Conservation (phyloP, 306 rosid genomes). For the Hylodesmum podocarpum region DNA sequence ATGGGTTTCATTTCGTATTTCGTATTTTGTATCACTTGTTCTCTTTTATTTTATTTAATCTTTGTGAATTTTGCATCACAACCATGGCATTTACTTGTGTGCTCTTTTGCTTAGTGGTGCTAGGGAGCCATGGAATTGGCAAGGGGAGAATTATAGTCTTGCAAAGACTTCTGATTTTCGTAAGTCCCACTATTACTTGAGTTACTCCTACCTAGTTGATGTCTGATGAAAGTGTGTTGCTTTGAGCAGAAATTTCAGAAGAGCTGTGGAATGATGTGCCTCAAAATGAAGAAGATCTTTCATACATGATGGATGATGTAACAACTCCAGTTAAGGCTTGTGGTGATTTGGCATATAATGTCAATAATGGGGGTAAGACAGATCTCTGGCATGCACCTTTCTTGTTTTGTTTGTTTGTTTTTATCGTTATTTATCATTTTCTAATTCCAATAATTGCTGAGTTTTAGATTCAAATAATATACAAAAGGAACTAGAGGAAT, state of each 20-base stretch:
- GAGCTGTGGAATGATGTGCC: constrained; percentile 71
- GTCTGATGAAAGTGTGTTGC: constrained; percentile 17
- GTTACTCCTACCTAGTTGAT: neutral
- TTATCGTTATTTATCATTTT: constrained; percentile 23
- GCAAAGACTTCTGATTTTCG: constrained; percentile 57
- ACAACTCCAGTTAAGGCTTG: constrained; percentile 94
- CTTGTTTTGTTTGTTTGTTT: neutral
- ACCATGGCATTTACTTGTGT: constrained; percentile 8
- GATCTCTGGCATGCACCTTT: neutral
- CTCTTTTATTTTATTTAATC: constrained; percentile 5
- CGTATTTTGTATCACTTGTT: neutral
- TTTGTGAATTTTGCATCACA: constrained; percentile 16
- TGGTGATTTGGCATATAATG: constrained; percentile 76
- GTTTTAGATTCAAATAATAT: constrained; percentile 59
- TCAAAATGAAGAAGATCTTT: constrained; percentile 69
- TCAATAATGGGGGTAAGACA: constrained; percentile 42
- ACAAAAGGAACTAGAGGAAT: constrained; percentile 59
- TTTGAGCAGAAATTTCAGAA: constrained; percentile 54
- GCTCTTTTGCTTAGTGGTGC: constrained; percentile 25
- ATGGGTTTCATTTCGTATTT: constrained; percentile 1
- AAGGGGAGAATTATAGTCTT: constrained; percentile 37
- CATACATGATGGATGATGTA: constrained; percentile 82
- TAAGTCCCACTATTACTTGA: constrained; percentile 27
- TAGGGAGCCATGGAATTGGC: constrained; percentile 70
- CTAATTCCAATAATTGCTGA: constrained; percentile 31